Conservation (phyloP, 345 rosid species). For the Populus alba region DNA sequence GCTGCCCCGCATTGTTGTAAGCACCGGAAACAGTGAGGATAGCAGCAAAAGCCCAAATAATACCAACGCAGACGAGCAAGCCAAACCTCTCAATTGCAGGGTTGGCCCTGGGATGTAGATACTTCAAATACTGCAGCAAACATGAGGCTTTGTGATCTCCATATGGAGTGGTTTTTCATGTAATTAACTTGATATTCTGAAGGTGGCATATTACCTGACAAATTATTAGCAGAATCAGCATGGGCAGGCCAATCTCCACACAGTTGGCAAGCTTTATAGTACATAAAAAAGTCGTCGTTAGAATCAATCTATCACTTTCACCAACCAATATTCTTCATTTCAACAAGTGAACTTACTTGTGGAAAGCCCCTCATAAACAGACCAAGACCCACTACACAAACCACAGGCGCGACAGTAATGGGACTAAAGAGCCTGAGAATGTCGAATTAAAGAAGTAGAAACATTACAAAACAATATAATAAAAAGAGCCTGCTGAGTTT, state of each 20-base stretch:
- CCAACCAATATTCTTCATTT: background rate
- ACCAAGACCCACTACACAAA: conserved; percentile 78
- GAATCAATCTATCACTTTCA: background rate
- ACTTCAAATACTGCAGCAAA: conserved; percentile 64
- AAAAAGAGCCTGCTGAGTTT: background rate
- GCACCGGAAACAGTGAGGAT: conserved; percentile 92
- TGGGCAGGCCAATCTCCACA: conserved; percentile 89
- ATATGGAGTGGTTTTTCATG: background rate
- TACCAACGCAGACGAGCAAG: conserved; percentile 67
- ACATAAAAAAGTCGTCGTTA: background rate
- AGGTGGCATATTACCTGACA: conserved; percentile 48
- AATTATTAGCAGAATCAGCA: conserved; percentile 71
- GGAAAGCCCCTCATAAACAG: conserved; percentile 86
- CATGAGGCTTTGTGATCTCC: conserved; percentile 7
- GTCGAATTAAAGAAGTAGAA: background rate
- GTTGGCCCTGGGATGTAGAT: conserved; percentile 23
- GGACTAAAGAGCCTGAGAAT: conserved; percentile 65
- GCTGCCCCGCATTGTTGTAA: conserved; percentile 62
- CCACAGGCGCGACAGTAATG: conserved; percentile 68
- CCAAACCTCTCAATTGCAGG: conserved; percentile 76
- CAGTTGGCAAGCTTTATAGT: conserved; percentile 81
- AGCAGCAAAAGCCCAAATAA: conserved; percentile 91
- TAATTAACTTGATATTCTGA: background rate
- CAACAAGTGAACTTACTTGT: conserved; percentile 49
- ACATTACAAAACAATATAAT: background rate